These are phyloP conservation scores for Terfezia claveryi DNA, from an alignment of 495 filamentous ascomycete genomes.

Conservation along the genomic window DNA sequence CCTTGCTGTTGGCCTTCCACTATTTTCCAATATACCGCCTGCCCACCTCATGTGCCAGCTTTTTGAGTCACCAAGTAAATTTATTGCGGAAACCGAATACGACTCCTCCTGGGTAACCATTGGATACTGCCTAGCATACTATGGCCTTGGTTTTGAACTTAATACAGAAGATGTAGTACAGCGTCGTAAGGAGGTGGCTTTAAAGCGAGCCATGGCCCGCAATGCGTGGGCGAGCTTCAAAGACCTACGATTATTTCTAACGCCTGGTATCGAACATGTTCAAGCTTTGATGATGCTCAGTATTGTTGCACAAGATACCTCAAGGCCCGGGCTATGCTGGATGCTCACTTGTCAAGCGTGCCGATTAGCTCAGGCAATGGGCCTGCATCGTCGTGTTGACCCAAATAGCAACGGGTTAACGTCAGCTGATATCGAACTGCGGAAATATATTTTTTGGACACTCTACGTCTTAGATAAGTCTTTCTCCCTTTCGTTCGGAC, in stretches of 20 bases:
- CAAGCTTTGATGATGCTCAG: slow-evolving; percentile 11
- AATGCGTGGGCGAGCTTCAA: slow-evolving; percentile 15
- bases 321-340: slow-evolving; percentile 17
- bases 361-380: slow-evolving; percentile 16
- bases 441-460: slow-evolving; percentile 21
- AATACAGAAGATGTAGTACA: background rate
- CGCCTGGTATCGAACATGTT: slow-evolving; percentile 10
- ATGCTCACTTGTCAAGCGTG: slow-evolving; percentile 15
- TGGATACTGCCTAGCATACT: background rate
- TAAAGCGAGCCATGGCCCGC: background rate
- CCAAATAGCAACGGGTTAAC: slow-evolving; percentile 6
- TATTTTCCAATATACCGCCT: background rate
- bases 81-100: background rate
- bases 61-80: background rate
- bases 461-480: slow-evolving; percentile 18
- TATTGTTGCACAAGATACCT: slow-evolving; percentile 15
- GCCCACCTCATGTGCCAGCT: background rate
- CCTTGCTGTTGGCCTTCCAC: background rate
- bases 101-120: background rate
- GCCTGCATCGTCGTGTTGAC: slow-evolving; percentile 15
- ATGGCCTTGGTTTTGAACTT: background rate
- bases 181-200: background rate
- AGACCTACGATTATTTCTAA: slow-evolving; percentile 14
- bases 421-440: slow-evolving; percentile 14
- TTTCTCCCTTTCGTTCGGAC: slow-evolving; percentile 15